Base-by-base conservation (phyloP, 768 basidiomycete genomes). In the Calocybe indica region DNA sequence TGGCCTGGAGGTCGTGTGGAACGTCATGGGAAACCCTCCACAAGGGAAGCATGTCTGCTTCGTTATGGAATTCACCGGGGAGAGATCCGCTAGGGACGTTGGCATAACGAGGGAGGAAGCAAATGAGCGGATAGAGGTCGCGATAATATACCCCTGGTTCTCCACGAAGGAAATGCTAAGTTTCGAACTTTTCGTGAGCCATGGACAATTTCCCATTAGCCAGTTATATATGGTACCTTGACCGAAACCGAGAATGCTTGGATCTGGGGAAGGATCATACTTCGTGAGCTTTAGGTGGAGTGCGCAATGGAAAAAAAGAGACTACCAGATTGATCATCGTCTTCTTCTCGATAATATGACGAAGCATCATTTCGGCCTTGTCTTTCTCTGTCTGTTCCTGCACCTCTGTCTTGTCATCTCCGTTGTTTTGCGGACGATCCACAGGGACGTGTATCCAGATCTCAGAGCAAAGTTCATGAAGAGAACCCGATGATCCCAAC, bases 101-200 rank as follows among this genome's bases (percentile, higher is more conserved):
- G 12, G 74, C 73, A 55, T 80, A 79, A 22, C 78, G 76, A 5
- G 85, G 85, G 1, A 87, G 73, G 65, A 81, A 80, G 55, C 74
- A 79, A 45, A 88, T 71, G 39, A 88, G 69, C 7, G 80, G 79
- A 57, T 83, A 90, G 15, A 88, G 72, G 56, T 88, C 85, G 37
- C 83, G 72, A 57, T 85, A 88, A 65, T 80, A 90, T 5, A 83
- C 73, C 1, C 87, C 85, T 9, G 71, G 63, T 59, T 88, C 87
- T 6, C 75, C 79, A 35, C 86, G 79, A 9, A 89, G 76, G 59
- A 78, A 73, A 49, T 85, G 82, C 79, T 82, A 52, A 13, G 31
- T 13, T 6, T 29, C 3, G 0, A 22, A 30, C 6, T 30, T 28
- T 40, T 46, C 37, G 48, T 46, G 31, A 46, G 13, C 13, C 12